These are phyloP conservation scores for Boletus vinaceobasis DNA, from an alignment of 768 basidiomycete genomes.

Conservation along the genomic window DNA sequence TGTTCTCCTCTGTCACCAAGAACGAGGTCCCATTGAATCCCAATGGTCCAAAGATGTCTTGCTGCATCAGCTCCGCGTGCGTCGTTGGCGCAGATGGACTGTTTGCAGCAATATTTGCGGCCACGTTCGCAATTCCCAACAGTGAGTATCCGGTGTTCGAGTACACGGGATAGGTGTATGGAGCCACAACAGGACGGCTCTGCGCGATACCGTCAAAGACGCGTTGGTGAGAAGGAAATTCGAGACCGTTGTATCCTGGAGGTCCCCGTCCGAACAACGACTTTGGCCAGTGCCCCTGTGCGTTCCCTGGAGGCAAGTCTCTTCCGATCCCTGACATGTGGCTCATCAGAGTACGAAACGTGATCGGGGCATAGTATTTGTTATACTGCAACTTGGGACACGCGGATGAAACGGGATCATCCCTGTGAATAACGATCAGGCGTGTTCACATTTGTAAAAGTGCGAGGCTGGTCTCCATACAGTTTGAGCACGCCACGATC, in stretches of 20 bases:
- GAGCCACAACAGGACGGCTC: conserved; percentile 40
- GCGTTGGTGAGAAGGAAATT: conserved; percentile 30
- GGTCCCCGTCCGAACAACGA: conserved; percentile 26
- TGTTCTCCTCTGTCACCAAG: conserved; percentile 35
- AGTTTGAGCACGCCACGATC: conserved; percentile 42
- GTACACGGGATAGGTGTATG: conserved; percentile 44
- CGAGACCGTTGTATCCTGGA: conserved; percentile 28
- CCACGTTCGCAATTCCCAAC: conserved; percentile 36
- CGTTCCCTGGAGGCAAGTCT: conserved; percentile 36
- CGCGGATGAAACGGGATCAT: conserved; percentile 43
- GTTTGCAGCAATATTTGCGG: conserved; percentile 25
- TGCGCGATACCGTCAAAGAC: conserved; percentile 36
- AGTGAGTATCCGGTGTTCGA: conserved; percentile 37
- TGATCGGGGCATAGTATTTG: conserved; percentile 30
- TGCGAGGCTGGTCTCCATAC: conserved; percentile 19
- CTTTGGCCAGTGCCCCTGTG: conserved; percentile 39
- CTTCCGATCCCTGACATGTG: conserved; percentile 36
- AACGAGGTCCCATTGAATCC: conserved; percentile 43
- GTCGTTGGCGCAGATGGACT: conserved; percentile 23
- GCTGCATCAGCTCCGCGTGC: conserved; percentile 42
- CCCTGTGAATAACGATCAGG: conserved; percentile 25
- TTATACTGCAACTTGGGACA: conserved; percentile 23
- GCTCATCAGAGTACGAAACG: conserved; percentile 40
- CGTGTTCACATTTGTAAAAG: not conserved
- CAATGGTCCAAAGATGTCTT: conserved; percentile 50